Evolutionary conservation across 164 flowering plant species (phyloP).

Genomic region (Stephania cephalantha): DNA sequence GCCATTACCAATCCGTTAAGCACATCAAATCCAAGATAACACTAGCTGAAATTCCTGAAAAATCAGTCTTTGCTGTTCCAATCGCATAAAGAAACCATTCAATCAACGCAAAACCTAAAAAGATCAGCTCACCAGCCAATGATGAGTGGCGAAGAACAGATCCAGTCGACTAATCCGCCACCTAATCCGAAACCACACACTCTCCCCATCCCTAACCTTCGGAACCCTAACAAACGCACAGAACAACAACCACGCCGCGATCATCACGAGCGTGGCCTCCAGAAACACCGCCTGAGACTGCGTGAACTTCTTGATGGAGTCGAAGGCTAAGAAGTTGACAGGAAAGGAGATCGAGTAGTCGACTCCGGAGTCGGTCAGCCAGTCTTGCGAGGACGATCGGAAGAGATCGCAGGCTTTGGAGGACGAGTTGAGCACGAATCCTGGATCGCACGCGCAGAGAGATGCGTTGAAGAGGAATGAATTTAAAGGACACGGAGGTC

Average conservation of each 20-base stretch:
- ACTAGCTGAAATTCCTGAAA: background rate
- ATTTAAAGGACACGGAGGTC: constrained; percentile 41
- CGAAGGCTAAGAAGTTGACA: constrained; percentile 49
- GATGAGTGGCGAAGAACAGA: constrained; percentile 71
- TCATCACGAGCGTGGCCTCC: constrained; percentile 43
- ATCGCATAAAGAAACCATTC: background rate
- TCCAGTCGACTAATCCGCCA: constrained; percentile 94
- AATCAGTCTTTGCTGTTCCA: too few relatives aligned
- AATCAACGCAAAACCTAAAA: background rate
- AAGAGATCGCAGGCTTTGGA: constrained; percentile 38
- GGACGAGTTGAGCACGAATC: constrained; percentile 34
- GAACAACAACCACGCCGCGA: constrained; percentile 61
- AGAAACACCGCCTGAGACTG: constrained; percentile 32
- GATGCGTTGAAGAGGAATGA: constrained; percentile 56
- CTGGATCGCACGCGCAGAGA: constrained; percentile 67
- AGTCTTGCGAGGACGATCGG: constrained; percentile 13
- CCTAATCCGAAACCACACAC: constrained; percentile 54
- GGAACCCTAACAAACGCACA: constrained; percentile 48
- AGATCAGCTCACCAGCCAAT: constrained; percentile 69
- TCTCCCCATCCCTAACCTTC: constrained; percentile 53
- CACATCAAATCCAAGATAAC: background rate
- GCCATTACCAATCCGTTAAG: background rate
- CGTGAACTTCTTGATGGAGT: constrained; percentile 54
- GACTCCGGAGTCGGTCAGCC: constrained; percentile 41
- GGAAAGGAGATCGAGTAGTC: constrained; percentile 45